A percentile compares a stretch with the other conserved stretches of the same genome.
phyloP scores from a whole-genome alignment of 1,139 yeast species.

The Sugiyamaella xylanicola region DNA sequence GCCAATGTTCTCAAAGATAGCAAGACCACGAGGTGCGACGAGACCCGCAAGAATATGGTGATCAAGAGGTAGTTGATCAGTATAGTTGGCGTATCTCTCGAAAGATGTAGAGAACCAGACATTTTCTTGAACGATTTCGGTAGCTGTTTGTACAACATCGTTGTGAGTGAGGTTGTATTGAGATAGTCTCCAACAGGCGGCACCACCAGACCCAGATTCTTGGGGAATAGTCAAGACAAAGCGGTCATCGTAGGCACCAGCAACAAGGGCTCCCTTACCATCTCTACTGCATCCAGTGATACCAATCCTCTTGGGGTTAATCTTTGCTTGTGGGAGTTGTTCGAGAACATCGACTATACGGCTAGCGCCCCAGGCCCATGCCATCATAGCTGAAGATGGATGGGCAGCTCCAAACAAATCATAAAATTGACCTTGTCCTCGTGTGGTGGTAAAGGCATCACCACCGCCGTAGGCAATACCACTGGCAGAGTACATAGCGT shows the following conservation, averaged over 20 bases:
- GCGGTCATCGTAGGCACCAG: constrained; percentile 14
- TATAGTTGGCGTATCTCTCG: constrained; percentile 14
- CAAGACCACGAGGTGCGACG: constrained; percentile 16
- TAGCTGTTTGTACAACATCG: constrained; percentile 11
- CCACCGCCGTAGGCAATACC: constrained; percentile 8
- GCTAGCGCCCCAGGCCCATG: constrained; percentile 17
- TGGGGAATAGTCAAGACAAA: constrained; percentile 16
- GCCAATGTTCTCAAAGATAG: constrained; percentile 14
- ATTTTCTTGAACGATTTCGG: constrained; percentile 15
- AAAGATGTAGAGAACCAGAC: constrained; percentile 17
- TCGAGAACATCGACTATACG: constrained; percentile 16
- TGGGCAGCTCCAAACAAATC: constrained; percentile 11
- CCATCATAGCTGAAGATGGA: constrained; percentile 17
- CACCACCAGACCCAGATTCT: constrained; percentile 18
- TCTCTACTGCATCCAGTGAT: constrained; percentile 16
- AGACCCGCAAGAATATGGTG: constrained; percentile 19
- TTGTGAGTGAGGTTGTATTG: constrained; percentile 7
- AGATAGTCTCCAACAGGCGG: constrained; percentile 18
- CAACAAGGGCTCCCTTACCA: constrained; percentile 16
- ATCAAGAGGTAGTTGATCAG: constrained; percentile 12
- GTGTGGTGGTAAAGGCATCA: constrained; percentile 8
- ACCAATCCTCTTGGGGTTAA: constrained; percentile 13
- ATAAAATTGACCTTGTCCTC: constrained; percentile 14
- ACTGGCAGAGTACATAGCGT: constrained; percentile 6
- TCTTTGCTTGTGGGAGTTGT: constrained; percentile 10